Evolutionary conservation across 495 filamentous ascomycete genomes (phyloP), one percentile per base, ranked within the genome.

Genomic region (Lentithecium fluviatile): DNA sequence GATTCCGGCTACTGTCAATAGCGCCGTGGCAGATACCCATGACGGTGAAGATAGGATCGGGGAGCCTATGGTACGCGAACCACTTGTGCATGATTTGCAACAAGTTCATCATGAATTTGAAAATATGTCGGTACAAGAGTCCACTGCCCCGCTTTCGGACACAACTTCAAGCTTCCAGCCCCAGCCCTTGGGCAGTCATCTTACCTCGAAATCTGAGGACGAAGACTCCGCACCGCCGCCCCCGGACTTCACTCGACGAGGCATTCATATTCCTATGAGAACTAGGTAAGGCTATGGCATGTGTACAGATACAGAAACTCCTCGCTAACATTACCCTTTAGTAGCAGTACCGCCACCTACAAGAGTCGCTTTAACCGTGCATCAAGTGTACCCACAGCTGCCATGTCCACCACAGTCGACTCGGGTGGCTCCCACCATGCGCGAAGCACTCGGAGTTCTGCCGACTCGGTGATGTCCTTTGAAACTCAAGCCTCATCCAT

Each of bases 401-500:
- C 51, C 10, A 19, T 54, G 23, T 2, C 11, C 17, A 3, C 12
- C 23, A n/a, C 23, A 5, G 2, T 72, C 68, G 42, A 49, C 57
- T 23, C 70, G 65, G 17, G 61, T 53, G 12, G 63, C 68, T 3
- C 70, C 65, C 2, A 58, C 62, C 36, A 58, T 62, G 11, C 12
- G 13, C 34, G 48, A 37, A 66, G 69, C 11, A 67, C 66, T 15
- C 54, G 66, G 2, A 74, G 73, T 52, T 74, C 70, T n/a, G 70
- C 61, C 0, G 71, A 73, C 29, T 75, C 71, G 6, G 54, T 72
- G 34, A 58, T 70, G 24, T 75, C 74, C 4, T 70, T 74, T 53
- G 71, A 73, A 43, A 76, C 74, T 4, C 26, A 43, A n/a, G 71
- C 70, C n/a, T 71, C 74, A 5, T 74, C 73, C 20, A 56, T 72